Evolutionary conservation across 805 yeast genomes (phyloP).

Genomic region (Wickerhamiella musiphila): DNA sequence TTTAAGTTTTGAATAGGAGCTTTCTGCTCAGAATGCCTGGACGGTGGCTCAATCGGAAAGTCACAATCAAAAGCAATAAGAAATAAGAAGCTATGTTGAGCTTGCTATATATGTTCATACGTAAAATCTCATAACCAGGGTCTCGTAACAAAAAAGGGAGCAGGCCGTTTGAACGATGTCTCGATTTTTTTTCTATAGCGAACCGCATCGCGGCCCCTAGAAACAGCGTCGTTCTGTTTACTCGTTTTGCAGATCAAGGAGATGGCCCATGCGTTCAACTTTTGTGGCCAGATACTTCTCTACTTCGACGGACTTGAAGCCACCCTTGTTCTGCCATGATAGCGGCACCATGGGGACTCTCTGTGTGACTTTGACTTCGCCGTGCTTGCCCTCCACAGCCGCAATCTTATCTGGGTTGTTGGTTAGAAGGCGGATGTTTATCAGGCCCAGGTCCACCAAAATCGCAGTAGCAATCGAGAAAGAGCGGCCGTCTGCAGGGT

Average conservation of each 20-base stretch:
- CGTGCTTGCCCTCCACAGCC: conserved; percentile 80
- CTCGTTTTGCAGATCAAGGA: conserved; percentile 41
- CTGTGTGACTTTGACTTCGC: conserved; percentile 58
- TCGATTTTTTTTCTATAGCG: neutral
- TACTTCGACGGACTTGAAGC: conserved; percentile 70
- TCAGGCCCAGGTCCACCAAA: conserved; percentile 60
- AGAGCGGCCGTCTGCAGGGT: conserved; percentile 95
- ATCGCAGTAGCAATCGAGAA: conserved; percentile 91
- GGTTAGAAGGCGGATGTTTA: conserved; percentile 60
- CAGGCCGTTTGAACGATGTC: no score
- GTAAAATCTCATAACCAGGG: no score
- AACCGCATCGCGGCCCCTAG: no score
- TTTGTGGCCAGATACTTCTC: conserved; percentile 89
- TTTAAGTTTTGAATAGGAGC: no score
- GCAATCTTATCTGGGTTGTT: conserved; percentile 92
- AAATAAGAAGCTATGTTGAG: neutral
- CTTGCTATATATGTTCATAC: no score
- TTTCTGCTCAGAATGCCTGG: conserved; percentile 28
- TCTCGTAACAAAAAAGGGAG: no score
- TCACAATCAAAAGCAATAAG: neutral
- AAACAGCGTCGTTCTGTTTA: no score
- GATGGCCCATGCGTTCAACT: conserved; percentile 94
- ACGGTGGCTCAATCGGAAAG: neutral
- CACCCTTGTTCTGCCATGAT: conserved; percentile 61
- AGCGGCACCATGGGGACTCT: conserved; percentile 95